These are phyloP conservation scores for Colletotrichum limetticola DNA, from an alignment of 2,329 filamentous ascomycete species.

Conservation along the genomic window DNA sequence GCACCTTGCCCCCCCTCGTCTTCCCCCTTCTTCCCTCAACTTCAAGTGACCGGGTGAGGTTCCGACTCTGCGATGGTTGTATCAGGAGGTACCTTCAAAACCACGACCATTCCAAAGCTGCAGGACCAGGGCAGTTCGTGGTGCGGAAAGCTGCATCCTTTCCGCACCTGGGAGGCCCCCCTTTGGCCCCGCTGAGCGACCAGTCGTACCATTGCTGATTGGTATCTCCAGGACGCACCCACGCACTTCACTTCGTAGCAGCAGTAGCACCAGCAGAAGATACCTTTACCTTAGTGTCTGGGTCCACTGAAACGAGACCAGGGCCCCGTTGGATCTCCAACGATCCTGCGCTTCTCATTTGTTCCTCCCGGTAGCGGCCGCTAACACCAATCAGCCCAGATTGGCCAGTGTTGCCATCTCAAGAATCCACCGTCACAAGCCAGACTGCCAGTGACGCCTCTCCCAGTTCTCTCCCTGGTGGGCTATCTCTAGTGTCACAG, in stretches of 20 bases:
- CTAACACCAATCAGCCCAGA: constrained; percentile 12
- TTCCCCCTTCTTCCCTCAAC: neutral
- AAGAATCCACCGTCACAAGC: constrained; percentile 23
- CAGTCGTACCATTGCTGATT: constrained; percentile 19
- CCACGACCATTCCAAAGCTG: neutral
- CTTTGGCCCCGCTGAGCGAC: constrained; percentile 10
- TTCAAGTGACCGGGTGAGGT: neutral
- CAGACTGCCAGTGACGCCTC: constrained; percentile 4
- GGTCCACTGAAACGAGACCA: constrained; percentile 5
- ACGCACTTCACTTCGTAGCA: neutral
- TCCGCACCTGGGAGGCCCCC: constrained; percentile 3
- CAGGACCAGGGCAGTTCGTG: constrained; percentile 2
- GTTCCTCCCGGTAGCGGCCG: constrained; percentile 17
- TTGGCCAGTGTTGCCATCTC: constrained; percentile 1
- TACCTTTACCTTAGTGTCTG: neutral
- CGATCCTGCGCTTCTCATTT: constrained; percentile 19
- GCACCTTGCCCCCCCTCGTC: neutral
- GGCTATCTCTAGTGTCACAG: neutral
- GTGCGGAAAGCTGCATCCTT: constrained; percentile 26
- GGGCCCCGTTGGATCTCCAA: constrained; percentile 16
- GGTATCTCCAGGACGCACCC: constrained; percentile 1
- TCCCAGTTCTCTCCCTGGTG: neutral
- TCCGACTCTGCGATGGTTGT: neutral
- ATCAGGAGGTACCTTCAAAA: constrained; percentile 2
- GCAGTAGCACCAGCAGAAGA: neutral